Evolutionary conservation across 2,329 filamentous ascomycete species (phyloP).

Genomic region (Chaetomium sp.): DNA sequence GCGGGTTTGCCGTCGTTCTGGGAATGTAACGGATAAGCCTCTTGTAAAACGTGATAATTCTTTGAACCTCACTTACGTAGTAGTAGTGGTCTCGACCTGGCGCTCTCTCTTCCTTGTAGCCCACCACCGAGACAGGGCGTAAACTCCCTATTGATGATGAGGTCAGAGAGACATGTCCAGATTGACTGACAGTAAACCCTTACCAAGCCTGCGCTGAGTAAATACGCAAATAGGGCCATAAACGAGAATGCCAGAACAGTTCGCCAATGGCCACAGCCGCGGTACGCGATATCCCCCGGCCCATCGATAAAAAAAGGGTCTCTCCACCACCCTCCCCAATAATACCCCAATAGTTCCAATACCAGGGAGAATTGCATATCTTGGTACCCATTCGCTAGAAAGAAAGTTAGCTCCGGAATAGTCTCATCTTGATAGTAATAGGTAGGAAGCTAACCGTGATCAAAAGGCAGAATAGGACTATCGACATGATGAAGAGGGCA

Average conservation of each 20-base stretch:
- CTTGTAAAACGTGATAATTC: too few species aligned
- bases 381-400: conserved; percentile 21
- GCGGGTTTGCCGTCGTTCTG: conserved; percentile 4
- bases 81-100: background rate
- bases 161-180: background rate
- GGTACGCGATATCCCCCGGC: background rate
- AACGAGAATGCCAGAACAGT: conserved; percentile 31
- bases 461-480: conserved; percentile 30
- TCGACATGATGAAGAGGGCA: conserved; percentile 31
- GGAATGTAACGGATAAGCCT: too few species aligned
- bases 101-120: conserved; percentile 1
- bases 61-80: background rate
- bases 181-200: background rate
- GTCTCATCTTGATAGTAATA: background rate
- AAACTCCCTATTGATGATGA: conserved; percentile 12
- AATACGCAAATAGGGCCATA: conserved; percentile 26
- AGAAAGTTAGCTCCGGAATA: background rate
- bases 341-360: conserved; percentile 31
- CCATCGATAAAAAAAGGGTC: background rate
- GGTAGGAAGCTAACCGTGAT: conserved; percentile 22
- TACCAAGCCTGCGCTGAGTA: conserved; percentile 28
- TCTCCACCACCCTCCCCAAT: conserved; percentile 29
- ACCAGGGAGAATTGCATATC: conserved; percentile 29
- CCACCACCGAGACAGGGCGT: conserved; percentile 13
- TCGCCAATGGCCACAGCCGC: conserved; percentile 28